Evolutionary conservation across 2,329 filamentous ascomycete genomes (phyloP), one percentile per base, ranked within the genome.

Genomic region (Chaetomiaceae sp.): DNA sequence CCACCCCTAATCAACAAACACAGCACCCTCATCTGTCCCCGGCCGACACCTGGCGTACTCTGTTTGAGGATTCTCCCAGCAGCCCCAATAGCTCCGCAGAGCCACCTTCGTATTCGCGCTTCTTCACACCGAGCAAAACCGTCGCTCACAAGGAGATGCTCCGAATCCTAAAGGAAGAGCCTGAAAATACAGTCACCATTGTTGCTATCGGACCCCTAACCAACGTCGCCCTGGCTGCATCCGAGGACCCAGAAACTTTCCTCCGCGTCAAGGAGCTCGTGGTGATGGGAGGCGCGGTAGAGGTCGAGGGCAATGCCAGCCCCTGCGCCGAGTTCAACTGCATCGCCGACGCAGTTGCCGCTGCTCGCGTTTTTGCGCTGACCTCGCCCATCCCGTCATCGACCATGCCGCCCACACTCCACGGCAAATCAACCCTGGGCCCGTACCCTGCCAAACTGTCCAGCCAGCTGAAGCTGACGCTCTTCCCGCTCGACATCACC

Each of bases 271-370:
- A 95, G 69, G 90, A 97, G 70, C 80, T 99, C 3, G 86, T 96
- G 4, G 88, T 96, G 42, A 99, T 99, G 94, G 94, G 92, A 54
- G 94, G 94, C 55, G 85, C 89, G 21, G 80, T 99, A 49, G 78
- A 87, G 54, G 73, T 84, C 40, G 79, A 84, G 46, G 94, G 94
- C 61, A 99, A 99, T 69, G 84, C 89, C 65, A 85, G 83, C 41
- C 92, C 94, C 1, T 81, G 86, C 11, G 90, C 89, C 58, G 94
- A 99, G 69, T 99, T 99, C 80, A 99, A 99, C 75, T 87, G 87
- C 53, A 95, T 90, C 65, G 91, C 94, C 53, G 95, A 99, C 67
- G 78, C 87, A 18, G 79, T 89, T 36, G 87, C 89, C 25, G 82
- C 87, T 0, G 88, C 89, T 10, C 79, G 87, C 13, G 80, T 94